A percentile compares a stretch with the other conserved stretches of the same genome.
These are phyloP conservation scores for Vigna reflexopilosa DNA, from an alignment of 306 rosid genomes.

Conservation along the genomic window DNA sequence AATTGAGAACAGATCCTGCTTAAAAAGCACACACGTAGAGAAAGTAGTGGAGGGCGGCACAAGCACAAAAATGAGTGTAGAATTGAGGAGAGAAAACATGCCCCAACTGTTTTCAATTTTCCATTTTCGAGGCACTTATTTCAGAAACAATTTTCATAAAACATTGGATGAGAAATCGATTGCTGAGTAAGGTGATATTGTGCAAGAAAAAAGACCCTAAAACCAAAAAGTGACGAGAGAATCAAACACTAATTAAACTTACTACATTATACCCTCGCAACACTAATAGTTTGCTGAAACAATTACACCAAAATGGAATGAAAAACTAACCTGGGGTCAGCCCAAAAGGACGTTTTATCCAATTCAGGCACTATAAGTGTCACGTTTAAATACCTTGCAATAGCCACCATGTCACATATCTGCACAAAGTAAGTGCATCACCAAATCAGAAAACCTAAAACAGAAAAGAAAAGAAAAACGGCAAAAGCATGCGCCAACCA, in stretches of 20 bases:
- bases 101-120: neutral
- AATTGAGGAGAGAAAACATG: neutral
- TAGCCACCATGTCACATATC: constrained; percentile 98
- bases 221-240: neutral
- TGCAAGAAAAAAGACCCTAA: neutral
- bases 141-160: neutral
- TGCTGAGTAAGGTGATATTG: neutral
- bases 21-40: neutral
- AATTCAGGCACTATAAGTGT: constrained; percentile 93
- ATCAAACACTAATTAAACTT: neutral
- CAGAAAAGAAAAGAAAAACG: neutral
- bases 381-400: constrained; percentile 90
- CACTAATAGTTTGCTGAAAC: constrained; percentile 10
- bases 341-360: constrained; percentile 96
- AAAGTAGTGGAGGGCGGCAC: neutral
- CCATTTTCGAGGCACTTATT: neutral
- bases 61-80: neutral
- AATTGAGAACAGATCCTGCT: constrained; percentile 16
- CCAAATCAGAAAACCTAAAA: constrained; percentile 19
- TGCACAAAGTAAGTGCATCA: constrained; percentile 41
- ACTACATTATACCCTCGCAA: neutral
- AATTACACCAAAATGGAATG: constrained; percentile 15
- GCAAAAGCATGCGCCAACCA: constrained; percentile 15
- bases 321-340: constrained; percentile 81
- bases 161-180: neutral